A percentile compares a stretch with the other conserved stretches of the same genome.
Conservation (phyloP, 306 rosid species). For the Vigna mungo region DNA sequence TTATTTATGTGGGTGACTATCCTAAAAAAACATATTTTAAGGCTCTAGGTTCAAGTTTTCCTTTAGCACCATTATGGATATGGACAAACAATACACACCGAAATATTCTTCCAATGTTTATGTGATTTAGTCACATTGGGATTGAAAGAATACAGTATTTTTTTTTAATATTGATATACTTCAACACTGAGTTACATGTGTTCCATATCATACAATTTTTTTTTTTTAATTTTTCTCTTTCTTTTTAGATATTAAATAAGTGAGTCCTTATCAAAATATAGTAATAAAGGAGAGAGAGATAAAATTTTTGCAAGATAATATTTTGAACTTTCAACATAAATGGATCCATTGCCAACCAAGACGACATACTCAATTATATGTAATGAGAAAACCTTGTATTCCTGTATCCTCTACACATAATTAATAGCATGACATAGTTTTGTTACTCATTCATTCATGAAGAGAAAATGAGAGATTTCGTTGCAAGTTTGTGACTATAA, state of each 20-base stretch:
- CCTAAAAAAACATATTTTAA: too few species aligned
- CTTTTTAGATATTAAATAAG: neutral
- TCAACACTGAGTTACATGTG: neutral
- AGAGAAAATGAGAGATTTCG: neutral
- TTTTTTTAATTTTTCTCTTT: neutral
- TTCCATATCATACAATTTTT: neutral
- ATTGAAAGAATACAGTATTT: too few species aligned
- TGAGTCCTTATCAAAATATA: neutral
- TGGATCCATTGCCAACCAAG: slow-evolving; percentile 2
- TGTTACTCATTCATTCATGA: slow-evolving; percentile 13
- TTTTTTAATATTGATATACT: neutral
- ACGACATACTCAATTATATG: neutral
- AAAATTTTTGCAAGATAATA: neutral
- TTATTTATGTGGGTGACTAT: too few species aligned
- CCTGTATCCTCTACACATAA: too few species aligned
- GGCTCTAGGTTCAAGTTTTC: too few species aligned
- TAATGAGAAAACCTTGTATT: too few species aligned
- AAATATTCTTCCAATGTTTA: too few species aligned
- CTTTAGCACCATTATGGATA: too few species aligned
- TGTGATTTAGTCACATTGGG: too few species aligned
- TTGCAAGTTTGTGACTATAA: neutral
- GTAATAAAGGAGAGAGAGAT: neutral
- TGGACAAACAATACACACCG: too few species aligned
- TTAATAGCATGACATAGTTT: slow-evolving; percentile 1
- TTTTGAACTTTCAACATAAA: neutral